These are phyloP conservation scores for Xerophyta viscosa DNA, from an alignment of 106 monocot species.

Conservation along the genomic window DNA sequence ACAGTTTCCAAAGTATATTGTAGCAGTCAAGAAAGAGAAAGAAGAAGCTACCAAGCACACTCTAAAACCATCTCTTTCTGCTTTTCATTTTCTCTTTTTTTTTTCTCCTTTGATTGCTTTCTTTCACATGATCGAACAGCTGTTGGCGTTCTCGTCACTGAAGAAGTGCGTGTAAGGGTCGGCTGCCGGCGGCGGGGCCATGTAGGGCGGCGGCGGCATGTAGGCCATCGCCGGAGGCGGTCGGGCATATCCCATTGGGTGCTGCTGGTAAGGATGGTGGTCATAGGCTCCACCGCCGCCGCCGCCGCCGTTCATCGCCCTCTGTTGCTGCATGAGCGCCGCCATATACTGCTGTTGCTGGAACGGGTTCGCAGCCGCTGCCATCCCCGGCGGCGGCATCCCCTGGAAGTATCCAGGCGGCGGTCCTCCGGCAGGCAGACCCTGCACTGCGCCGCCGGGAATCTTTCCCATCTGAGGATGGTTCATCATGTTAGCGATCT, in stretches of 20 bases:
- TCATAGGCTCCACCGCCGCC: not conserved
- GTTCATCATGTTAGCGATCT: conserved; percentile 12
- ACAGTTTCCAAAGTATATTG: not conserved
- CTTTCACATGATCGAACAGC: conserved; percentile 45
- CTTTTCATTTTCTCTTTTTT: not conserved
- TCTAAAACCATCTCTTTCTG: not conserved
- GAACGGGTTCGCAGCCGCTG: conserved; percentile 21
- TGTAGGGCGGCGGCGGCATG: conserved; percentile 1
- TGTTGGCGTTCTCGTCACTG: conserved; percentile 45
- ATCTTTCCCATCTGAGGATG: conserved; percentile 8
- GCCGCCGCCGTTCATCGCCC: conserved; percentile 10
- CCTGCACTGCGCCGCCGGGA: conserved; percentile 10
- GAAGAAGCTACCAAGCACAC: not conserved
- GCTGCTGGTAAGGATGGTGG: conserved; percentile 10
- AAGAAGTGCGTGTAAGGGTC: conserved; percentile 21
- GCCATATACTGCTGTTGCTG: conserved; percentile 40
- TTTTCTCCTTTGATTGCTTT: not conserved
- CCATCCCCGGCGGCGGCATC: conserved; percentile 15
- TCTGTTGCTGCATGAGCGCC: conserved; percentile 28
- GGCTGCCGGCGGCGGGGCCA: conserved; percentile 20
- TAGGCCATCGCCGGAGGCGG: conserved; percentile 10
- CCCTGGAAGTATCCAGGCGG: conserved; percentile 21
- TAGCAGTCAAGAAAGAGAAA: not conserved
- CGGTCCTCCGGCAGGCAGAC: conserved; percentile 16
- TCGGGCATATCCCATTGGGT: conserved; percentile 20